Conservation (phyloP, 768 basidiomycete genomes). For the Lyophyllum atratum region DNA sequence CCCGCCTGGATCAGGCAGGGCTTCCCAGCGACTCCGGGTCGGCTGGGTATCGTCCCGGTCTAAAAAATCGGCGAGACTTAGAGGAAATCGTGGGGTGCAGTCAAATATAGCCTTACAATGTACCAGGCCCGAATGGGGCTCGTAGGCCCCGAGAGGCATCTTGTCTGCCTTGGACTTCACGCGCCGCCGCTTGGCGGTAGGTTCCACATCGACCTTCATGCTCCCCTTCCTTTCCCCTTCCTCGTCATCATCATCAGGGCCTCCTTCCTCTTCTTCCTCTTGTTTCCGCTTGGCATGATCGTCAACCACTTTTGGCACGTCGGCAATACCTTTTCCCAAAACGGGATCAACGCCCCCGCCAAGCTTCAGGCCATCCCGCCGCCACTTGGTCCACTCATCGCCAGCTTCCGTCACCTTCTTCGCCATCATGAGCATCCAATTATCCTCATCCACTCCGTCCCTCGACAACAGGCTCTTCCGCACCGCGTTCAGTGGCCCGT, state of each 20-base stretch:
- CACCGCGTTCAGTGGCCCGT: conserved; percentile 83
- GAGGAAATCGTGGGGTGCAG: no score
- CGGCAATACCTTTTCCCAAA: conserved; percentile 28
- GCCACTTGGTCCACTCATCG: conserved; percentile 60
- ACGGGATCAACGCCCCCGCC: conserved; percentile 43
- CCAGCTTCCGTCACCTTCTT: conserved; percentile 63
- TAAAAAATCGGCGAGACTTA: conserved; percentile 25
- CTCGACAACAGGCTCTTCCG: conserved; percentile 76
- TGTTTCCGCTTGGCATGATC: conserved; percentile 29
- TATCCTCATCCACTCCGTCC: conserved; percentile 84
- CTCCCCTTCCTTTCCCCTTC: conserved; percentile 19
- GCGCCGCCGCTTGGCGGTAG: conserved; percentile 28
- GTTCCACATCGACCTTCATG: conserved; percentile 8
- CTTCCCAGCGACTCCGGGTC: conserved; percentile 61
- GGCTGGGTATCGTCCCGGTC: conserved; percentile 83
- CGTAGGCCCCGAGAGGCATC: conserved; percentile 72
- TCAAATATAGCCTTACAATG: conserved; percentile 58
- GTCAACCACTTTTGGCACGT: conserved; percentile 17
- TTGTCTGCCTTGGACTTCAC: conserved; percentile 24
- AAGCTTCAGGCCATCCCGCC: conserved; percentile 53
- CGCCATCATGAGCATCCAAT: conserved; percentile 90
- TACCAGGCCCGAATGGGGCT: conserved; percentile 76
- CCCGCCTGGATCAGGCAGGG: conserved; percentile 44
- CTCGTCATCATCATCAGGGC: conserved; percentile 26
- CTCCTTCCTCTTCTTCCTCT: conserved; percentile 28